phyloP scores from a whole-genome alignment of 2,329 filamentous ascomycete species.

The Cryphonectria naterciae region DNA sequence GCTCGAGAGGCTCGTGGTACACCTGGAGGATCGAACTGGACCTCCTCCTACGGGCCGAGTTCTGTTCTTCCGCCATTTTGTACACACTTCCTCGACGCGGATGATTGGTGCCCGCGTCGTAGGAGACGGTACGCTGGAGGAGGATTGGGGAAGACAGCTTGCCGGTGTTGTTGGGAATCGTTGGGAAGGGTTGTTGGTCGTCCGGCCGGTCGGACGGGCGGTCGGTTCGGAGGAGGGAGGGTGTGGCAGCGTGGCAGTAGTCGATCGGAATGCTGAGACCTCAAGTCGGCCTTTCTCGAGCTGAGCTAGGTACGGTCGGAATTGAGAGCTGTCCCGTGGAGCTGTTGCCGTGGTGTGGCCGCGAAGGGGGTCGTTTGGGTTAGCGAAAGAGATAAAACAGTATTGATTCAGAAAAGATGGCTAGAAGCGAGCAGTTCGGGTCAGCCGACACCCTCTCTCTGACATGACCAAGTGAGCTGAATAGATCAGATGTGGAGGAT shows the following conservation, averaged over 20 bases:
- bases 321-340: neutral
- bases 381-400: constrained; percentile 19
- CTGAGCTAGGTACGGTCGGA: neutral
- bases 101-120: constrained; percentile 78
- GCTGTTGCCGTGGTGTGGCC: neutral
- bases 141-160: constrained; percentile 93
- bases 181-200: constrained; percentile 23
- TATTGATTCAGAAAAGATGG: constrained; percentile 29
- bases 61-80: constrained; percentile 64
- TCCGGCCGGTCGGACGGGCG: constrained; percentile 35
- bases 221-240: constrained; percentile 34
- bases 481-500: neutral
- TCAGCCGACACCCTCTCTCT: constrained; percentile 18
- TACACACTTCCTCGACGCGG: constrained; percentile 64
- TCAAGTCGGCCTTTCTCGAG: constrained; percentile 3
- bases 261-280: constrained; percentile 11
- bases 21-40: constrained; percentile 92
- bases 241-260: constrained; percentile 34
- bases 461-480: constrained; percentile 25
- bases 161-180: constrained; percentile 70
- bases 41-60: constrained; percentile 73
- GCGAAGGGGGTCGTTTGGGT: neutral
- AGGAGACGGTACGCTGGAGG: constrained; percentile 87
- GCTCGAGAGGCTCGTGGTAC: constrained; percentile 96
- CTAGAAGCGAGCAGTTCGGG: constrained; percentile 13